phyloP scores from a whole-genome alignment of 345 rosid genomes.

The Noccaea caerulescens region DNA sequence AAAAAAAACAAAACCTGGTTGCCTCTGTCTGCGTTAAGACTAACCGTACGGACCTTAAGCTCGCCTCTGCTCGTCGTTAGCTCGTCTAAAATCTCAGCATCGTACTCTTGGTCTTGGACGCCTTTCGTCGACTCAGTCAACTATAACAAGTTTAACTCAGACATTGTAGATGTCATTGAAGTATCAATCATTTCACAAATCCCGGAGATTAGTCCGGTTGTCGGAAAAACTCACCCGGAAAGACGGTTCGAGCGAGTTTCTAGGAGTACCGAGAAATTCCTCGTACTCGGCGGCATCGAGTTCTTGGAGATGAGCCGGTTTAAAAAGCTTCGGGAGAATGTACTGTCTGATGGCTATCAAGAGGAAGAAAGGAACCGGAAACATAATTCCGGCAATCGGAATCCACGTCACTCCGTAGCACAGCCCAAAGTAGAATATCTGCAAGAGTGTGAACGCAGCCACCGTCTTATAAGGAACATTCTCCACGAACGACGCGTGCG shows the following conservation, averaged over 20 bases:
- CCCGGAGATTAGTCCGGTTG: neutral
- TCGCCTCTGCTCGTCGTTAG: slow-evolving; percentile 84
- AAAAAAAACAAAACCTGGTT: slow-evolving; percentile 30
- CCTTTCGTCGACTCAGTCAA: slow-evolving; percentile 18
- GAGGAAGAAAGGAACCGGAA: slow-evolving; percentile 83
- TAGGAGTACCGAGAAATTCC: slow-evolving; percentile 59
- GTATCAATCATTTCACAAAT: no score
- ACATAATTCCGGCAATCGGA: slow-evolving; percentile 82
- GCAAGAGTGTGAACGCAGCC: slow-evolving; percentile 63
- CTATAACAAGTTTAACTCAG: neutral
- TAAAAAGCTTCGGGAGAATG: slow-evolving; percentile 67
- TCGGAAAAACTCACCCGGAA: slow-evolving; percentile 30
- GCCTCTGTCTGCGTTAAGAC: slow-evolving; percentile 45
- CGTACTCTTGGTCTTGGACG: slow-evolving; percentile 33
- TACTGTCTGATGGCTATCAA: slow-evolving; percentile 73
- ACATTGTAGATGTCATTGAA: neutral
- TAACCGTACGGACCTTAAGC: slow-evolving; percentile 59
- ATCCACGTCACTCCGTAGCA: slow-evolving; percentile 88
- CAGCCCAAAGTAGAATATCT: slow-evolving; percentile 60
- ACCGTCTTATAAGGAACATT: slow-evolving; percentile 66
- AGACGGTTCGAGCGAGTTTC: slow-evolving; percentile 41
- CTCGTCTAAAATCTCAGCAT: slow-evolving; percentile 70
- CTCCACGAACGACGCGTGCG: slow-evolving; percentile 79
- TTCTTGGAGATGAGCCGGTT: slow-evolving; percentile 52
- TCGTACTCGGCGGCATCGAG: slow-evolving; percentile 88